phyloP scores from a whole-genome alignment of 2,329 filamentous ascomycete genomes.

The Stachybotrys chartarum region DNA sequence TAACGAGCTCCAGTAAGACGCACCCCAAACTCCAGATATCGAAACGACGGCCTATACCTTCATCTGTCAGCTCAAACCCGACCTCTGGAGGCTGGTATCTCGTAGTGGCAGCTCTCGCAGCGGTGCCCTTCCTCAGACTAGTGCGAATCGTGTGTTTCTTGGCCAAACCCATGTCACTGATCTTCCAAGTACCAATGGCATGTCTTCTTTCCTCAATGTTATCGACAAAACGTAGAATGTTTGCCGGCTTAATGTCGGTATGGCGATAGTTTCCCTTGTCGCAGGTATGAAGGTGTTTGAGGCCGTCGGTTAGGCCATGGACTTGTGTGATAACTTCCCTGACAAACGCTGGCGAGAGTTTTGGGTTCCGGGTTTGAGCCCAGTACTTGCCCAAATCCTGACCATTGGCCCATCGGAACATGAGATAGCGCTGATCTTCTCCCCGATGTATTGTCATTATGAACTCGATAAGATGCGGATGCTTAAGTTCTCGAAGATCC shows the following conservation, averaged over 20 bases:
- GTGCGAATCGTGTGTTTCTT: neutral
- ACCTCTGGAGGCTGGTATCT: constrained; percentile 10
- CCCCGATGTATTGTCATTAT: neutral
- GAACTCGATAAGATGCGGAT: neutral
- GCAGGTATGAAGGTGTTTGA: neutral
- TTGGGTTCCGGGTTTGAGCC: neutral
- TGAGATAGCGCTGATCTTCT: neutral
- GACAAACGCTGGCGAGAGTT: neutral
- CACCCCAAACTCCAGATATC: constrained; percentile 24
- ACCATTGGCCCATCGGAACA: neutral
- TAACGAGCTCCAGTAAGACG: constrained; percentile 17
- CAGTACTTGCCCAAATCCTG: neutral
- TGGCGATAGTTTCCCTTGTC: neutral
- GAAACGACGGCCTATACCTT: constrained; percentile 12
- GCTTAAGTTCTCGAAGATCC: neutral
- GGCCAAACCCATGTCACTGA: neutral
- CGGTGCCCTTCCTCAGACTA: neutral
- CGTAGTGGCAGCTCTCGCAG: neutral
- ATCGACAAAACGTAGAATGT: neutral
- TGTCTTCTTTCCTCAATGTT: too few relatives aligned
- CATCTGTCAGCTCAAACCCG: neutral
- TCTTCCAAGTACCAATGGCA: neutral
- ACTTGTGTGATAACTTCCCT: neutral
- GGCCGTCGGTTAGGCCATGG: neutral
- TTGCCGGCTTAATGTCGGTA: neutral